phyloP scores from a whole-genome alignment of 208 protist species.

The Trypanosoma boissoni region DNA sequence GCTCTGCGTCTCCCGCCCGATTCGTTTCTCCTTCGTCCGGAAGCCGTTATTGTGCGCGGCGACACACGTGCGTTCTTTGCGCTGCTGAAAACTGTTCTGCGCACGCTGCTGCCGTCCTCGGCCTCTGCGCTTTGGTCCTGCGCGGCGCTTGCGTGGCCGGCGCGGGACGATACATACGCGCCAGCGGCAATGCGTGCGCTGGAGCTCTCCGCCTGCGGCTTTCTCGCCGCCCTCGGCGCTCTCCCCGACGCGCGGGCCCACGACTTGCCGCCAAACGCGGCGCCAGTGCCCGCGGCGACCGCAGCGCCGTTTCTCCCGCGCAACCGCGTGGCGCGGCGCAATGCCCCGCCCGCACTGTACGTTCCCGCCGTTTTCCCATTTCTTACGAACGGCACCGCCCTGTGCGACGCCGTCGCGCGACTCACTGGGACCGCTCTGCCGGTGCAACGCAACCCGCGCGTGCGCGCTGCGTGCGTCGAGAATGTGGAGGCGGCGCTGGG shows the following conservation, averaged over 20 bases:
- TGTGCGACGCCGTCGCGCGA: constrained; percentile 42
- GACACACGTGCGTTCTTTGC: constrained; percentile 9
- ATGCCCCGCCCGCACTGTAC: constrained; percentile 33
- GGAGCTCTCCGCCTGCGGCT: constrained; percentile 43
- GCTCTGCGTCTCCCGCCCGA: background rate
- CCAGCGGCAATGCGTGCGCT: constrained; percentile 25
- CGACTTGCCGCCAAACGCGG: constrained; percentile 57
- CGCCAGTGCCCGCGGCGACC: constrained; percentile 43
- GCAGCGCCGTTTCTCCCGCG: constrained; percentile 53
- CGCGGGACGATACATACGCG: constrained; percentile 22
- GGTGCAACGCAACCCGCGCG: constrained; percentile 50
- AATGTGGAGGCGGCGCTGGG: constrained; percentile 45
- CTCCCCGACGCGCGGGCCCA: constrained; percentile 53
- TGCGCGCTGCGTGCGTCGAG: constrained; percentile 41
- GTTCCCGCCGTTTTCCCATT: constrained; percentile 78
- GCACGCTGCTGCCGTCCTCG: background rate
- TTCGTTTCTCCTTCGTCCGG: background rate
- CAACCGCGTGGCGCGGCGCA: constrained; percentile 12
- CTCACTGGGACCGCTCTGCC: constrained; percentile 12
- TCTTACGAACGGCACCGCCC: constrained; percentile 65
- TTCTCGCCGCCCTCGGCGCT: constrained; percentile 42
- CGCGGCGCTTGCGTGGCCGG: constrained; percentile 42
- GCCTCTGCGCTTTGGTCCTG: constrained; percentile 28
- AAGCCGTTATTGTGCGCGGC: background rate
- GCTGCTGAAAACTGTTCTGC: constrained; percentile 4